phyloP scores from a whole-genome alignment of 1,284 basidiomycete genomes.

The Apiotrichum veenhuisii region DNA sequence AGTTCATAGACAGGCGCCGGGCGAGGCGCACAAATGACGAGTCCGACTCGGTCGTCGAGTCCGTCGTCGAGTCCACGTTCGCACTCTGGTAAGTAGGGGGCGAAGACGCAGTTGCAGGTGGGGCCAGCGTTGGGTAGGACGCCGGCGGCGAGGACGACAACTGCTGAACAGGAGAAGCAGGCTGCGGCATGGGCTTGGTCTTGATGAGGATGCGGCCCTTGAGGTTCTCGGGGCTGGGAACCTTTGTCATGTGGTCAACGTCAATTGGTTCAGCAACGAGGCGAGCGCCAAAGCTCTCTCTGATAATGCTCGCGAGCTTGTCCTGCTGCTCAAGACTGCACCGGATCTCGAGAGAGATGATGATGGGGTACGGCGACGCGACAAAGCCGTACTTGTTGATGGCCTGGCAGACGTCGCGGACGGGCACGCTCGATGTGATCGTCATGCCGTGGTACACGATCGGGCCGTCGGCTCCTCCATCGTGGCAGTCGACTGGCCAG shows the following conservation, averaged over 20 bases:
- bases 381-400: slow-evolving; percentile 92
- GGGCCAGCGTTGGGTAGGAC: not conserved
- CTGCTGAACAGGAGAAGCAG: not conserved
- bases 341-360: slow-evolving; percentile 92
- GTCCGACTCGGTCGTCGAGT: slow-evolving; percentile 47
- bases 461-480: slow-evolving; percentile 72
- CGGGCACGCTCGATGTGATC: slow-evolving; percentile 77
- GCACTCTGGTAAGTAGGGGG: not conserved
- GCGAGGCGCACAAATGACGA: slow-evolving; percentile 34
- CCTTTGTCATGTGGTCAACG: slow-evolving; percentile 44
- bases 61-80: slow-evolving; percentile 13
- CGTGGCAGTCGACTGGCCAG: slow-evolving; percentile 80
- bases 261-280: slow-evolving; percentile 62
- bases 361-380: slow-evolving; percentile 86
- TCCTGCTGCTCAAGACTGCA: slow-evolving; percentile 80
- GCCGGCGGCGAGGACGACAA: slow-evolving; percentile 8
- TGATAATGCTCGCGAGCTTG: slow-evolving; percentile 72
- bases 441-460: slow-evolving; percentile 89
- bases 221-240: slow-evolving; percentile 81
- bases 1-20: slow-evolving; percentile 27
- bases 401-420: slow-evolving; percentile 79
- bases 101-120: not conserved
- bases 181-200: slow-evolving; percentile 48
- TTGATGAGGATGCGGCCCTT: slow-evolving; percentile 81
- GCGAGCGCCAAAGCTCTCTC: slow-evolving; percentile 69